Conservation (phyloP, 2,329 filamentous ascomycete species). For the Incumbomyces lentus region DNA sequence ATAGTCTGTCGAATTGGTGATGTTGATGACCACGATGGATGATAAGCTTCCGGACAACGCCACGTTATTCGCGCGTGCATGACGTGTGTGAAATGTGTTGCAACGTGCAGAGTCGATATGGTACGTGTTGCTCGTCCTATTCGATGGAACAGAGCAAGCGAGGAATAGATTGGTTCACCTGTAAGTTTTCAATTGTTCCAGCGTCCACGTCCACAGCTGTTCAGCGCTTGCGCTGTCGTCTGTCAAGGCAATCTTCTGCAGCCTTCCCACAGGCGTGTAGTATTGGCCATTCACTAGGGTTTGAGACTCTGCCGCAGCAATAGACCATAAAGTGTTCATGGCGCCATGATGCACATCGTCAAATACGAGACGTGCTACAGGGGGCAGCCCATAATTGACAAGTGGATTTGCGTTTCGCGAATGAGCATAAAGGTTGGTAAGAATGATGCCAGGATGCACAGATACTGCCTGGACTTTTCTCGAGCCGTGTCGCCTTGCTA, state of each 20-base stretch:
- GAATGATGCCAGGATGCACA: conserved; percentile 41
- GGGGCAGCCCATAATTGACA: conserved; percentile 19
- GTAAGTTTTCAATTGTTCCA: conserved; percentile 20
- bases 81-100: too few relatives aligned
- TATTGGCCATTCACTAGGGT: conserved; percentile 33
- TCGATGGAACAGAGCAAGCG: too few relatives aligned
- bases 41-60: too few relatives aligned
- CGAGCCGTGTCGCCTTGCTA: conserved; percentile 35
- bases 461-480: conserved; percentile 32
- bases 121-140: too few relatives aligned
- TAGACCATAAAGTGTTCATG: conserved; percentile 33
- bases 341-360: conserved; percentile 27
- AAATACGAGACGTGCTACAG: conserved; percentile 22
- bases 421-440: conserved; percentile 31
- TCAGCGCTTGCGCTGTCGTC: conserved; percentile 21
- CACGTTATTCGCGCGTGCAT: too few relatives aligned
- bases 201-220: conserved; percentile 28
- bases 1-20: too few relatives aligned
- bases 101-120: too few relatives aligned
- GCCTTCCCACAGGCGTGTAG: conserved; percentile 32
- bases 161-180: not conserved
- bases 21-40: too few relatives aligned
- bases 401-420: conserved; percentile 21
- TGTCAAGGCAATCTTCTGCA: conserved; percentile 21
- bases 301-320: conserved; percentile 25